Evolutionary conservation across 75 land plant species (phyloP).

Genomic region (Sequoia sempervirens): DNA sequence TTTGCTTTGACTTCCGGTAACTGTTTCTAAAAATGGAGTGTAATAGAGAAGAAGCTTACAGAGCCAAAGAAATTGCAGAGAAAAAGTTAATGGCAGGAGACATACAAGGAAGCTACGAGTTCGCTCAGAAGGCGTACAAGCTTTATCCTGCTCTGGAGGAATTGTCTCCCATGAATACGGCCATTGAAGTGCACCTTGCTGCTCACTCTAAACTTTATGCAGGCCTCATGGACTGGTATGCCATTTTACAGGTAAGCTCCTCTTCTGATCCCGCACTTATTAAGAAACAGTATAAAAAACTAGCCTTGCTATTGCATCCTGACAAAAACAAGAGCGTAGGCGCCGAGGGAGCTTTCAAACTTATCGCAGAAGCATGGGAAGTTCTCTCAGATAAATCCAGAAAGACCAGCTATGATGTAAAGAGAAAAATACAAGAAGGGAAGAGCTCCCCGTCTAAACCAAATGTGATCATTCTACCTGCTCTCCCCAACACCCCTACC

Average conservation of each 20-base stretch:
- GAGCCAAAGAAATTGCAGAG: slow-evolving; percentile 15
- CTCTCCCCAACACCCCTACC: no score
- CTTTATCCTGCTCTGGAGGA: background rate
- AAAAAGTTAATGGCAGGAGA: slow-evolving; percentile 14
- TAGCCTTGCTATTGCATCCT: slow-evolving; percentile 5
- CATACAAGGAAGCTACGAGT: slow-evolving; percentile 6
- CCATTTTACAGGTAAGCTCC: slow-evolving; percentile 1
- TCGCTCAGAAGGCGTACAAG: slow-evolving; percentile 10
- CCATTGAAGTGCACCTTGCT: background rate
- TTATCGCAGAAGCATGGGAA: slow-evolving; percentile 4
- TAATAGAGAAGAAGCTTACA: slow-evolving; percentile 18
- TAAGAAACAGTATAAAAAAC: slow-evolving; percentile 8
- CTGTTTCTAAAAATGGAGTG: slow-evolving; percentile 5
- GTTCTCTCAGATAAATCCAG: slow-evolving; percentile 9
- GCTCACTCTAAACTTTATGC: background rate
- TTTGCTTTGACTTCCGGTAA: no score
- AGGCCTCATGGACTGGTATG: background rate
- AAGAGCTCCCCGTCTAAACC: slow-evolving; percentile 17
- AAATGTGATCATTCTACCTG: no score
- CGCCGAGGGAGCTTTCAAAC: slow-evolving; percentile 11
- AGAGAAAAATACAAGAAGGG: background rate
- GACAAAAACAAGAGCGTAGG: slow-evolving; percentile 5
- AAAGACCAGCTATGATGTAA: slow-evolving; percentile 7
- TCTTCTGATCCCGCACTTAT: background rate
- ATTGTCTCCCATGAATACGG: background rate